Evolutionary conservation across 768 basidiomycete genomes (phyloP), one percentile per base, ranked within the genome.

Genomic region (Cyclocybe aegerita): DNA sequence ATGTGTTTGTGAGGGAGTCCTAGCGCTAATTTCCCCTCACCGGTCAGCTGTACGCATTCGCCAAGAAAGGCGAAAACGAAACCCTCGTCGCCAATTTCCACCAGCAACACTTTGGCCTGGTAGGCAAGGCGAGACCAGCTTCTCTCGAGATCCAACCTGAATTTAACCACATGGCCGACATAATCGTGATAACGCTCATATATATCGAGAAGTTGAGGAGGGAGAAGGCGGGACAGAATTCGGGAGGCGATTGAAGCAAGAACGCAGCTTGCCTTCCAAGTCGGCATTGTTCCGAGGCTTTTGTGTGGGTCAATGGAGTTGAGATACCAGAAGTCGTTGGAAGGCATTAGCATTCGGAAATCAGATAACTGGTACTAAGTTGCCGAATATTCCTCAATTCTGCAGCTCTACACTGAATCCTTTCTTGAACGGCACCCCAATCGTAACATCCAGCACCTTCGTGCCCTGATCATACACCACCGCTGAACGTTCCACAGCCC

Each of bases 391-490:
- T 23, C 23, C 23, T 23, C 23, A 23, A 23, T 23, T 23, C 23
- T 23, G 23, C 23, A 23, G 23, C 35, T 43, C 42, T 16, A 62
- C 53, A 33, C 45, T 39, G 14, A 60, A 60, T 9, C 39, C 59
- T 35, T 50, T 43, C 4, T 9, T 65, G 51, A 81, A 71, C 1
- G 71, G 65, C 4, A 68, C 53, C 7, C 66, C 71, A 11, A 82
- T 56, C 5, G 56, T 44, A 7, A 83, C 75, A 37, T 73, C 70
- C 53, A 83, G 47, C 33, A 82, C 77, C 62, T 75, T 69, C 9
- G 52, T 69, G 4, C 17, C 46, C 33, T 50, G 49, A 58, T 83
- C 70, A 54, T 73, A 79, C 29, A 55, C 33, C 15, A 72, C 54
- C 4, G 46, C 48, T 31, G 53, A 51, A 7, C 41, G 38, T 4